Percentiles rank a stretch among this genome's conserved stretches.
phyloP scores from a whole-genome alignment of 2,329 filamentous ascomycete genomes.

The Lachnellula occidentalis region DNA sequence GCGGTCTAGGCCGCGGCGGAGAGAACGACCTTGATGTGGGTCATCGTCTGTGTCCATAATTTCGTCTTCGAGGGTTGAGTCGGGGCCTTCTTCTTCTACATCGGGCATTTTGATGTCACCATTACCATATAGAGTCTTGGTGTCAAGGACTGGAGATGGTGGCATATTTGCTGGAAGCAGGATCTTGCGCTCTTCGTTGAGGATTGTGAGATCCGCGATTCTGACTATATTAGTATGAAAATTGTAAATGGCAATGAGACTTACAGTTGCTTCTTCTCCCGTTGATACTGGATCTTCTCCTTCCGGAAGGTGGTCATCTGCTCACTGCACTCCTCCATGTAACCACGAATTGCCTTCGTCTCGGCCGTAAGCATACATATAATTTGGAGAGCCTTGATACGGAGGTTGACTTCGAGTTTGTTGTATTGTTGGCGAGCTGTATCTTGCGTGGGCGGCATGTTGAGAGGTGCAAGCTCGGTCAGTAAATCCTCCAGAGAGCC shows the following conservation, averaged over 20 bases:
- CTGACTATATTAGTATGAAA: constrained; percentile 39
- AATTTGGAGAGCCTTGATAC: constrained; percentile 75
- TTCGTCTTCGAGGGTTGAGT: constrained; percentile 47
- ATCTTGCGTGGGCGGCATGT: constrained; percentile 68
- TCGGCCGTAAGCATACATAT: constrained; percentile 80
- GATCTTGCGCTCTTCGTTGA: constrained; percentile 70
- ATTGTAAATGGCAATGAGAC: constrained; percentile 28
- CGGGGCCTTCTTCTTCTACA: constrained; percentile 56
- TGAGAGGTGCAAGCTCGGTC: constrained; percentile 71
- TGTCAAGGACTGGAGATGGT: constrained; percentile 51
- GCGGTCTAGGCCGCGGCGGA: constrained; percentile 61
- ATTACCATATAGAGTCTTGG: constrained; percentile 33
- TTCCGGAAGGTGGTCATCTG: constrained; percentile 94
- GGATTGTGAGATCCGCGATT: constrained; percentile 61
- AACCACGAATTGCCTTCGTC: constrained; percentile 79
- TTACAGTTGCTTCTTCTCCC: constrained; percentile 63
- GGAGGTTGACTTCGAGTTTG: constrained; percentile 74
- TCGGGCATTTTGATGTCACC: constrained; percentile 58
- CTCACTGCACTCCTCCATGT: constrained; percentile 87
- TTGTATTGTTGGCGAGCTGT: constrained; percentile 69
- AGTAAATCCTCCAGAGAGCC: constrained; percentile 74
- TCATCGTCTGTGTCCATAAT: constrained; percentile 68
- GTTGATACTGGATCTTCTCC: constrained; percentile 89
- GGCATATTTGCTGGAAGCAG: constrained; percentile 68
- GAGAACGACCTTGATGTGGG: constrained; percentile 46